Conservation (phyloP, 2,329 filamentous ascomycete species). For the Curvularia eragrostidis region DNA sequence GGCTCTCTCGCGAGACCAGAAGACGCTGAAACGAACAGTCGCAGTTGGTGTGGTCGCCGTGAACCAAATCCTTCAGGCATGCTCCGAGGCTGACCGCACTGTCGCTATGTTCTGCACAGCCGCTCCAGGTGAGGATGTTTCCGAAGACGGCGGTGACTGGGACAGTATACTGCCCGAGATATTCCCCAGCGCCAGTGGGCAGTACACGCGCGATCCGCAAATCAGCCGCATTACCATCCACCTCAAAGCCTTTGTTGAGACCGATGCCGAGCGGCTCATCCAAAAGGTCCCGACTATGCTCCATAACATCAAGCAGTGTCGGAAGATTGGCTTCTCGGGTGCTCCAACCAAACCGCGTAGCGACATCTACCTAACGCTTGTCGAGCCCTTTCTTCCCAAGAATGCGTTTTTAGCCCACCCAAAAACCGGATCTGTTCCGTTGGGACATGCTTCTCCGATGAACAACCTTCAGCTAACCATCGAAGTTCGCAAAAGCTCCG, state of each 20-base stretch:
- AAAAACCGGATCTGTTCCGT: constrained; percentile 80
- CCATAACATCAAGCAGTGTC: constrained; percentile 79
- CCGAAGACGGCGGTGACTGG: constrained; percentile 69
- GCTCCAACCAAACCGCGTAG: constrained; percentile 87
- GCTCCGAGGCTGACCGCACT: constrained; percentile 75
- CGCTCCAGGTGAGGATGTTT: constrained; percentile 37
- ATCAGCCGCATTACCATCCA: constrained; percentile 82
- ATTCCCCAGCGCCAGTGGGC: constrained; percentile 73
- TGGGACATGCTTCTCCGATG: constrained; percentile 69
- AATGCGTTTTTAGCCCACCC: constrained; percentile 69
- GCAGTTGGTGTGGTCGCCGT: constrained; percentile 81
- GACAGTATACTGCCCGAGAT: constrained; percentile 70
- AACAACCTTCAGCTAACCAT: constrained; percentile 85
- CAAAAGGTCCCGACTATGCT: constrained; percentile 87
- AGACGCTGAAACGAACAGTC: constrained; percentile 70
- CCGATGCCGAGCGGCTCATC: constrained; percentile 80
- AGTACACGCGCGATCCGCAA: constrained; percentile 74
- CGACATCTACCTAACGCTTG: constrained; percentile 92
- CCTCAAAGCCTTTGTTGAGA: constrained; percentile 76
- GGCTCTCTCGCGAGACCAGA: constrained; percentile 50
- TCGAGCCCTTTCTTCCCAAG: constrained; percentile 76
- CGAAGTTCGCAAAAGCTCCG: constrained; percentile 80
- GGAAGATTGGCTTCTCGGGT: constrained; percentile 91
- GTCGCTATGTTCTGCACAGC: constrained; percentile 78
- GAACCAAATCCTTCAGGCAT: constrained; percentile 74